phyloP scores from a whole-genome alignment of 2,329 filamentous ascomycete genomes.

The Calonectria leucothoes region DNA sequence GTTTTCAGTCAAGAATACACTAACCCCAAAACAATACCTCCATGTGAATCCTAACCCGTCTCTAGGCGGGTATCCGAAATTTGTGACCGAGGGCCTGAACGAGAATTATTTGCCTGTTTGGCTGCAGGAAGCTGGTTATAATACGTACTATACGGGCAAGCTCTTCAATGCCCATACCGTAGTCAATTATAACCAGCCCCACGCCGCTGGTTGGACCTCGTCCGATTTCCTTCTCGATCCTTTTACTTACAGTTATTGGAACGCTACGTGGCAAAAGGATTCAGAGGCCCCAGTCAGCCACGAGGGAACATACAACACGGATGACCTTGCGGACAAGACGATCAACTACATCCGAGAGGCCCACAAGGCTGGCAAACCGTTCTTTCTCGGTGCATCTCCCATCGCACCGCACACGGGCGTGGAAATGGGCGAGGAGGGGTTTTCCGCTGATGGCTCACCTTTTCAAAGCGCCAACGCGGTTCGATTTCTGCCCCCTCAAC shows the following conservation, averaged over 20 bases:
- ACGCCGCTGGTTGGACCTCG: not conserved
- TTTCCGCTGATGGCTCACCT: not conserved
- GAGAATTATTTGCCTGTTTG: not conserved
- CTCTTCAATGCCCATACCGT: not conserved
- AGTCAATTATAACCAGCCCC: not conserved
- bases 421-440: not conserved
- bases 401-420: conserved; percentile 48
- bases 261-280: not conserved
- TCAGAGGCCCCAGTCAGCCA: not conserved
- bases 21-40: too few relatives aligned
- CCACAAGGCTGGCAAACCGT: conserved; percentile 56
- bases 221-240: conserved; percentile 14
- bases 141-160: not conserved
- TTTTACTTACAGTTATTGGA: conserved; percentile 10
- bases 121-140: not conserved
- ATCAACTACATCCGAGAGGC: conserved; percentile 61
- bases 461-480: not conserved
- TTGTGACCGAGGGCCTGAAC: not conserved
- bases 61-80: not conserved
- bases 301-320: not conserved
- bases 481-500: too few relatives aligned
- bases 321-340: not conserved
- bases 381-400: conserved; percentile 68
- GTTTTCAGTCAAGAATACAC: too few relatives aligned
- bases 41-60: too few relatives aligned